phyloP scores from a whole-genome alignment of 805 yeast species.

The Schizosaccharomyces osmophilus region DNA sequence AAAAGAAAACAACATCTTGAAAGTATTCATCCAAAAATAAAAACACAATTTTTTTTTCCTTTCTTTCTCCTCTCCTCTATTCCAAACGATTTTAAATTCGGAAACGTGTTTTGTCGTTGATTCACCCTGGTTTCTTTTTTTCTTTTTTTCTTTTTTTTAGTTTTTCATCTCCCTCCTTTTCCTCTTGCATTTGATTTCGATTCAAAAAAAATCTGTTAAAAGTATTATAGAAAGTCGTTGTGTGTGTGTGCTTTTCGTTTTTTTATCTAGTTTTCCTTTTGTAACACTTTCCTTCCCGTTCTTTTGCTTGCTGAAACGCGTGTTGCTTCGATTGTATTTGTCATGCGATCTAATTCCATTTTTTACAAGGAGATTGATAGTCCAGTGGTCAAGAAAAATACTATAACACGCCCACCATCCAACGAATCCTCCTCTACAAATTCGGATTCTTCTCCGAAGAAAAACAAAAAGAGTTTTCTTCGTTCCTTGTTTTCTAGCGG shows the following conservation, averaged over 20 bases:
- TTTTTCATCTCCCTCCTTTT: not conserved
- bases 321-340: not conserved
- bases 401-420: not conserved
- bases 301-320: not conserved
- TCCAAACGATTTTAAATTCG: too few species aligned
- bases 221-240: too few species aligned
- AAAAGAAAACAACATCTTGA: too few species aligned
- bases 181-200: not conserved
- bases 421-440: not conserved
- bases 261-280: too few species aligned
- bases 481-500: not conserved
- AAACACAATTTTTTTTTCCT: too few species aligned
- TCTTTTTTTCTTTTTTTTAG: not conserved
- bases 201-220: too few species aligned
- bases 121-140: not conserved
- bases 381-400: not conserved
- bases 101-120: not conserved
- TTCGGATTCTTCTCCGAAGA: not conserved
- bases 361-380: not conserved
- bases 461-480: not conserved
- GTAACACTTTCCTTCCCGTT: not conserved
- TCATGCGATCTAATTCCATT: not conserved
- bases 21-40: too few species aligned
- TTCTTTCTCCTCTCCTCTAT: too few species aligned
- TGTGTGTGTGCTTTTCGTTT: too few species aligned